phyloP scores from a whole-genome alignment of 2,329 filamentous ascomycete species.

The Hypoxylon sp. region DNA sequence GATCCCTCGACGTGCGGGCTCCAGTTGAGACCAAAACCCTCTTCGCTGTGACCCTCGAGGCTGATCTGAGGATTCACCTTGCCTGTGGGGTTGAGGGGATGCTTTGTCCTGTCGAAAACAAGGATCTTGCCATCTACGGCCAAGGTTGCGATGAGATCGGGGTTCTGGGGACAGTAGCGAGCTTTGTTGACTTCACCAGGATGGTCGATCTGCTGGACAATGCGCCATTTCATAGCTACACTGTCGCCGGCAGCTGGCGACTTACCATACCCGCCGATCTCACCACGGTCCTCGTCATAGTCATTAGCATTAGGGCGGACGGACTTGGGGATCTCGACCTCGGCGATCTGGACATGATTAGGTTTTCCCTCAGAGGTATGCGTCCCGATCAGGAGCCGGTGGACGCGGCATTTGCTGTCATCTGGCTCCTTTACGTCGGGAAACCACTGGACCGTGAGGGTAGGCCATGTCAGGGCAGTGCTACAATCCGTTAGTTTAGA shows the following conservation, averaged over 20 bases:
- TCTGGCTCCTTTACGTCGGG: conserved; percentile 91
- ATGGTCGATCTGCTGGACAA: conserved; percentile 96
- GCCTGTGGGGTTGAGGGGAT: conserved; percentile 80
- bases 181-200: conserved; percentile 98
- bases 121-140: conserved; percentile 88
- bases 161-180: conserved; percentile 96
- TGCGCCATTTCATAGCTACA: conserved; percentile 84
- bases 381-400: conserved; percentile 92
- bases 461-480: conserved; percentile 96
- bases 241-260: conserved; percentile 66
- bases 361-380: conserved; percentile 88
- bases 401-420: conserved; percentile 87
- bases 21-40: conserved; percentile 95
- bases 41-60: conserved; percentile 84
- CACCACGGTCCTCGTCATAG: conserved; percentile 91
- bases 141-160: conserved; percentile 94
- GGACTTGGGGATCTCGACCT: conserved; percentile 90
- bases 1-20: conserved; percentile 85
- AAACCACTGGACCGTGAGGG: conserved; percentile 97
- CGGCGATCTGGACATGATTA: conserved; percentile 95
- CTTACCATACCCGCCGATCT: conserved; percentile 93
- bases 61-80: conserved; percentile 85
- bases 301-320: conserved; percentile 80
- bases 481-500: conserved; percentile 51
- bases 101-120: conserved; percentile 96